Percentiles rank a stretch among this genome's conserved stretches.
These are phyloP conservation scores for Massariosphaeria phaeospora DNA, from an alignment of 495 filamentous ascomycete genomes.

Conservation along the genomic window DNA sequence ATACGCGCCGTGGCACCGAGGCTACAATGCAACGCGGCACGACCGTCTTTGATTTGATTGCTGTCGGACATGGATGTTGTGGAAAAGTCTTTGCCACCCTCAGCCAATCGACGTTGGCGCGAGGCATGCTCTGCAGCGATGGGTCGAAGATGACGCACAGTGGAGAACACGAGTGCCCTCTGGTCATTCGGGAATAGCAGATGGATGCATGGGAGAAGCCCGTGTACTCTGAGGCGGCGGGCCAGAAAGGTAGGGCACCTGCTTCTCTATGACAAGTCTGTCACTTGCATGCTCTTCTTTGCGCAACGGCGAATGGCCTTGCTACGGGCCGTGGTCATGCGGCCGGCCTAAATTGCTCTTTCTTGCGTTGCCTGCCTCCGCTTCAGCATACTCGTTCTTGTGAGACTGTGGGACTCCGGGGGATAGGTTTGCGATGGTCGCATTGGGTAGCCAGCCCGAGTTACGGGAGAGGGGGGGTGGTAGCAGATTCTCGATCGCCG, in stretches of 20 bases:
- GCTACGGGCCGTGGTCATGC: constrained; percentile 16
- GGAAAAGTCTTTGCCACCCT: constrained; percentile 1
- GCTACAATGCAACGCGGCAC: constrained; percentile 6
- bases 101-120: constrained; percentile 8
- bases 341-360: constrained; percentile 1
- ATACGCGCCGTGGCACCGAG: constrained; percentile 1
- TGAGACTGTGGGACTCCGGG: neutral
- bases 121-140: constrained; percentile 2
- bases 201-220: neutral
- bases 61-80: neutral
- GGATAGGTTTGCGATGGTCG: constrained; percentile 6
- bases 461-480: too few relatives aligned
- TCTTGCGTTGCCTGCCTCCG: neutral
- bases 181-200: constrained; percentile 4
- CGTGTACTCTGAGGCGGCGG: too few relatives aligned
- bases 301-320: constrained; percentile 21
- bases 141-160: constrained; percentile 2
- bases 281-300: neutral
- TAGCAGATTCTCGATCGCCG: too few relatives aligned
- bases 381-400: neutral
- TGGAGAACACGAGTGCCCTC: neutral
- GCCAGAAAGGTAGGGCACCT: neutral
- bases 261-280: neutral
- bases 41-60: neutral
- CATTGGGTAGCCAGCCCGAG: neutral